Evolutionary conservation across 495 filamentous ascomycete species (phyloP).

Genomic region (Poronia punctata): DNA sequence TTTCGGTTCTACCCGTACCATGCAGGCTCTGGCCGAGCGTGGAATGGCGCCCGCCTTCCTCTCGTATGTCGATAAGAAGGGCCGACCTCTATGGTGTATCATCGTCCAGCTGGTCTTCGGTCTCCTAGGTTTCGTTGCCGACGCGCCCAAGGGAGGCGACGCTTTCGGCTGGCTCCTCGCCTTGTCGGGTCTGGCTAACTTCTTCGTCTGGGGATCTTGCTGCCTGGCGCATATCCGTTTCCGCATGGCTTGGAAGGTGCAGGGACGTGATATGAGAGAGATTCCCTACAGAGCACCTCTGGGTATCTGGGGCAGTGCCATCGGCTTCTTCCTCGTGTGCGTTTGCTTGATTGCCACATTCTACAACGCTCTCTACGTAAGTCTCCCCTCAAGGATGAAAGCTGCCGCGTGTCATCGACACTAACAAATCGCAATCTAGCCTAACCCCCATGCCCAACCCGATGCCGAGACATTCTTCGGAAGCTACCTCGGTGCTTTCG

Average conservation of each 20-base stretch:
- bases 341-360: slow-evolving; percentile 57
- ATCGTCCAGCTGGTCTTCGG: slow-evolving; percentile 47
- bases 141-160: slow-evolving; percentile 17
- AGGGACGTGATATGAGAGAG: slow-evolving; percentile 45
- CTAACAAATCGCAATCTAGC: slow-evolving; percentile 22
- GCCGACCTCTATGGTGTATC: slow-evolving; percentile 49
- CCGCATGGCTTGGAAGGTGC: slow-evolving; percentile 45
- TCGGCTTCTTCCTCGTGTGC: slow-evolving; percentile 52
- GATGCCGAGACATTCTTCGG: slow-evolving; percentile 56
- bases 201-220: slow-evolving; percentile 69
- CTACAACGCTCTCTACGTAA: slow-evolving; percentile 40
- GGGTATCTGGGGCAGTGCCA: slow-evolving; percentile 55
- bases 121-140: slow-evolving; percentile 29
- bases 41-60: slow-evolving; percentile 54
- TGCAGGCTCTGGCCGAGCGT: slow-evolving; percentile 51
- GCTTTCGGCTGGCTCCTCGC: slow-evolving; percentile 61
- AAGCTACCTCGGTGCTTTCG: slow-evolving; percentile 52
- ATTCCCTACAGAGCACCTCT: slow-evolving; percentile 45
- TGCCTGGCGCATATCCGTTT: slow-evolving; percentile 69
- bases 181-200: slow-evolving; percentile 56
- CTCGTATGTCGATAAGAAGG: slow-evolving; percentile 49
- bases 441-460: slow-evolving; percentile 47
- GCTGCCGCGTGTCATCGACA: neutral
- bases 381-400: slow-evolving; percentile 8
- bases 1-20: slow-evolving; percentile 55